Percentiles rank a stretch among this genome's conserved stretches.
phyloP scores from a whole-genome alignment of 371 early-diverging fungal genomes.

The Actinomucor elegans region DNA sequence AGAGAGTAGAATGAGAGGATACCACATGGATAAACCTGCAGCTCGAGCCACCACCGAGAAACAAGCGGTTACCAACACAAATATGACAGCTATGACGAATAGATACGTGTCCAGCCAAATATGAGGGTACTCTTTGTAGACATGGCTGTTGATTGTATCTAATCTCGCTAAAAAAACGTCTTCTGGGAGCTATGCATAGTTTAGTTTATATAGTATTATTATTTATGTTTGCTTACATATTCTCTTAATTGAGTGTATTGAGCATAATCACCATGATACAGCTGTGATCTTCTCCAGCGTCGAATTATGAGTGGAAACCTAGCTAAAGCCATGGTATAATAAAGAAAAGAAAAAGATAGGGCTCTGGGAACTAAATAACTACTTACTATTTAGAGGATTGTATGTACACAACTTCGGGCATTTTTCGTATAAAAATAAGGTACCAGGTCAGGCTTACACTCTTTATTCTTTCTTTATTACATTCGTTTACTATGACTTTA shows the following conservation, averaged over 20 bases:
- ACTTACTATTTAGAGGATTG: constrained; percentile 2
- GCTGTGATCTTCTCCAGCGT: constrained; percentile 20
- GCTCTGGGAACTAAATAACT: neutral
- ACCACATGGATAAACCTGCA: constrained; percentile 31
- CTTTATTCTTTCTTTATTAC: constrained; percentile 4
- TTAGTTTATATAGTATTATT: no score
- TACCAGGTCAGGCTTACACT: neutral
- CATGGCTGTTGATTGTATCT: constrained; percentile 21
- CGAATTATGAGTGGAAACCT: constrained; percentile 20
- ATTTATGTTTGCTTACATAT: constrained; percentile 17
- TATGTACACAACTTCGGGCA: neutral
- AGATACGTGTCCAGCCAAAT: constrained; percentile 36
- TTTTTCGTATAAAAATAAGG: neutral
- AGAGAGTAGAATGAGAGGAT: constrained; percentile 32
- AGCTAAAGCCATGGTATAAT: constrained; percentile 16
- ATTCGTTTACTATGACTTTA: constrained; percentile 5
- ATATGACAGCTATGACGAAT: constrained; percentile 26
- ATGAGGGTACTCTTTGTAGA: constrained; percentile 29
- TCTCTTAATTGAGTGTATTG: constrained; percentile 21
- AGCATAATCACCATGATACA: constrained; percentile 15
- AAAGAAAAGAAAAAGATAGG: neutral
- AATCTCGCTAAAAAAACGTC: constrained; percentile 30
- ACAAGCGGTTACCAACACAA: constrained; percentile 37
- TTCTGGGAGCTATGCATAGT: constrained; percentile 33
- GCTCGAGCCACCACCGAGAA: constrained; percentile 36